Conservation (phyloP, 345 rosid genomes). For the Erysimum cheiranthoides region DNA sequence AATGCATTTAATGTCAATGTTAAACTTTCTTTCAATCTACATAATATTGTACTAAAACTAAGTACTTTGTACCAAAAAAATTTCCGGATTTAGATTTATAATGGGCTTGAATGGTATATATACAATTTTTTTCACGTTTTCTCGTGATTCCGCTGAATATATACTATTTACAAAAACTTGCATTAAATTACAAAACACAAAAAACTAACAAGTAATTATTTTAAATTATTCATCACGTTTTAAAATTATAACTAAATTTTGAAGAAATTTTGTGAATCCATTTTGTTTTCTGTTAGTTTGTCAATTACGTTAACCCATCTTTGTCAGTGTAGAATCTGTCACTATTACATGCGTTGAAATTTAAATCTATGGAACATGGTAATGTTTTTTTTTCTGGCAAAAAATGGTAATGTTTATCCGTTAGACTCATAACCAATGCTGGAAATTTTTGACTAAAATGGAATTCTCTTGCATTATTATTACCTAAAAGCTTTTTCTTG, state of each 20-base stretch:
- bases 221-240: no score
- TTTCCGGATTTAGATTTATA: no score
- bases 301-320: background rate
- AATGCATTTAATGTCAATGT: background rate
- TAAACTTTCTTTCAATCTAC: background rate
- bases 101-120: no score
- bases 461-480: constrained; percentile 26
- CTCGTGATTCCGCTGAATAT: no score
- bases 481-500: constrained; percentile 28
- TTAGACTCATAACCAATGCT: constrained; percentile 26
- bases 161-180: no score
- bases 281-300: background rate
- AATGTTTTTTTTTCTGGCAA: constrained; percentile 23
- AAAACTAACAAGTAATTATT: no score
- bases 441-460: constrained; percentile 25
- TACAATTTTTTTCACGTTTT: no score
- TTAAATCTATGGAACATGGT: background rate
- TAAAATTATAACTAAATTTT: no score
- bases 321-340: constrained; percentile 4
- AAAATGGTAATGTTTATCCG: constrained; percentile 40
- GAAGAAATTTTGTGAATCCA: no score
- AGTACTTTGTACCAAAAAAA: background rate
- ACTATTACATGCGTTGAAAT: constrained; percentile 13
- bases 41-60: background rate
- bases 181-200: no score